These are phyloP conservation scores for Lumnitzera racemosa DNA, from an alignment of 345 rosid species.

Conservation along the genomic window DNA sequence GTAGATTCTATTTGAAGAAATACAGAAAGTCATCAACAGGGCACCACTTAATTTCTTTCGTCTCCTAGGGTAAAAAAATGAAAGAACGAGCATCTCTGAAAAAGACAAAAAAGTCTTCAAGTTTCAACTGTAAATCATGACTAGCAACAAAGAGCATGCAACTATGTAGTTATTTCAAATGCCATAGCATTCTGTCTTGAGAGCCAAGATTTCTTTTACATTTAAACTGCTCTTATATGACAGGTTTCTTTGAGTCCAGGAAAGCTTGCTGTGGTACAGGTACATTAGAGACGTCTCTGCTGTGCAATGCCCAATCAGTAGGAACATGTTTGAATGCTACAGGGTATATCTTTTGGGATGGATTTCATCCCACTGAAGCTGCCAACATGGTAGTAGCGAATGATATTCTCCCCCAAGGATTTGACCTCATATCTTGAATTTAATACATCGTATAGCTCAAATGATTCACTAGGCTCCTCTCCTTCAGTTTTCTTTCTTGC, in stretches of 20 bases:
- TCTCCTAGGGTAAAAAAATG: too few relatives aligned
- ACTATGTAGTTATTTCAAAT: too few relatives aligned
- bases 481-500: conserved; percentile 5
- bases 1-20: too few relatives aligned
- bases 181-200: background rate
- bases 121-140: too few relatives aligned
- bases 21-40: too few relatives aligned
- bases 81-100: too few relatives aligned
- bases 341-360: conserved; percentile 86
- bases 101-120: too few relatives aligned
- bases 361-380: conserved; percentile 91
- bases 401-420: conserved; percentile 57
- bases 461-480: background rate
- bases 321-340: conserved; percentile 87
- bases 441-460: background rate
- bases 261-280: conserved; percentile 92
- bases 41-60: too few relatives aligned
- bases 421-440: conserved; percentile 57
- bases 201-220: background rate
- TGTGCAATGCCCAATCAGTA: conserved; percentile 54
- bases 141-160: too few relatives aligned
- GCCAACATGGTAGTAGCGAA: conserved; percentile 61
- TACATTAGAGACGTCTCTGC: conserved; percentile 69
- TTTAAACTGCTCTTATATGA: conserved; percentile 1
- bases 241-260: conserved; percentile 82